Percentiles rank a stretch among this genome's conserved stretches.
phyloP scores from a whole-genome alignment of 1,284 basidiomycete genomes.

The Golubevia sp. region DNA sequence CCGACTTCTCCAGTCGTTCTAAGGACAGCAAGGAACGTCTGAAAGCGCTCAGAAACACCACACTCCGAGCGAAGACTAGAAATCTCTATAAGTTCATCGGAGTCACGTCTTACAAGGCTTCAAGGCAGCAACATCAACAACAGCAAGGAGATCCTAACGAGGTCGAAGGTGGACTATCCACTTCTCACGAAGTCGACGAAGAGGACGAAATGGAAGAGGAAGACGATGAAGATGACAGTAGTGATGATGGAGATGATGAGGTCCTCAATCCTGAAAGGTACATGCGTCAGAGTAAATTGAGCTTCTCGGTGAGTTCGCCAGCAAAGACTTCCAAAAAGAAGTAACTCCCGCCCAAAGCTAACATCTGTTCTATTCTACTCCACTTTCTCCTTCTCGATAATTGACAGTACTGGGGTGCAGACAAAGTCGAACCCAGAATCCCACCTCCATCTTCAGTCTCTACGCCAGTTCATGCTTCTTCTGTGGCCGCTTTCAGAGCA shows the following conservation, averaged over 20 bases:
- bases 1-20: conserved; percentile 29
- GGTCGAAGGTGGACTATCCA: conserved; percentile 10
- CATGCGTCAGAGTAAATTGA: conserved; percentile 38
- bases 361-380: no score
- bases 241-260: conserved; percentile 28
- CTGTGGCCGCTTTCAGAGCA: not conserved
- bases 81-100: conserved; percentile 48
- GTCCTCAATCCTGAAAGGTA: conserved; percentile 24
- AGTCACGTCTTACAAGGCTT: conserved; percentile 30
- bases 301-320: conserved; percentile 24
- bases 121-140: conserved; percentile 1
- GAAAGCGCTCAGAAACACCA: conserved; percentile 39
- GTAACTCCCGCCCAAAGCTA: no score
- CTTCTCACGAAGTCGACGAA: conserved; percentile 30
- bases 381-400: no score
- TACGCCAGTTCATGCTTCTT: not conserved
- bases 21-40: conserved; percentile 47
- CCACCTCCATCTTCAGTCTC: not conserved
- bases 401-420: conserved; percentile 35
- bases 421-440: conserved; percentile 22
- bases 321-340: no score
- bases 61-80: conserved; percentile 40
- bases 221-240: conserved; percentile 8
- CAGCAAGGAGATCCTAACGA: conserved; percentile 1
- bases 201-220: conserved; percentile 22